phyloP scores from a whole-genome alignment of 768 basidiomycete species.

The Serendipita sp. region DNA sequence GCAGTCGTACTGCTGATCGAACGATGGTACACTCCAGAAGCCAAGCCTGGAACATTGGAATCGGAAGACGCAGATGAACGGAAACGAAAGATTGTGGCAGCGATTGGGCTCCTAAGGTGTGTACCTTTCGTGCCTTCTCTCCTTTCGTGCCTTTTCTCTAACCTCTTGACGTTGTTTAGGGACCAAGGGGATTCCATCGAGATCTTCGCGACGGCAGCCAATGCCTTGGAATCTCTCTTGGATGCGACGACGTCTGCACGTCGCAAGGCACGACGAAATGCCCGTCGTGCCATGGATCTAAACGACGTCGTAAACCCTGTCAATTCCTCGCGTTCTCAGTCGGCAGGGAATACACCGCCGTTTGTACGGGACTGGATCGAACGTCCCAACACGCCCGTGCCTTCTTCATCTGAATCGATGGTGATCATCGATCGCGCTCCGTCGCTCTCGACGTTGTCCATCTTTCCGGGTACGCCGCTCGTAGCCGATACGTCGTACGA shows the following conservation, averaged over 20 bases:
- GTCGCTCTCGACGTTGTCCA: neutral
- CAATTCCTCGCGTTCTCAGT: neutral
- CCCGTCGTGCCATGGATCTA: neutral
- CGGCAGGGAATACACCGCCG: neutral
- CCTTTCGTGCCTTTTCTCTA: neutral
- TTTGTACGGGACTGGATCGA: constrained; percentile 1
- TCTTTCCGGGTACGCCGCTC: neutral
- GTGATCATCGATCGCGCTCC: neutral
- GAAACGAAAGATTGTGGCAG: neutral
- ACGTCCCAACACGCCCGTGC: neutral
- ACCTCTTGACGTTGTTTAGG: neutral
- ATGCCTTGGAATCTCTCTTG: neutral
- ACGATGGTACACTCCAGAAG: neutral
- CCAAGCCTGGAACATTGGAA: neutral
- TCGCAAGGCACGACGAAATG: neutral
- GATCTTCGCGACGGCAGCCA: neutral
- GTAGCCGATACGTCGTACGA: neutral
- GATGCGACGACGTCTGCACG: constrained; percentile 4
- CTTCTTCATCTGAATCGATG: neutral
- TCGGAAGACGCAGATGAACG: constrained; percentile 4
- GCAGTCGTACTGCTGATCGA: neutral
- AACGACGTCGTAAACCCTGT: constrained; percentile 3
- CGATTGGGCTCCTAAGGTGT: neutral
- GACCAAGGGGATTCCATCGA: neutral
- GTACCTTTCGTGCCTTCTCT: neutral